Conservation (phyloP, 805 yeast species). For the Saccharomycopsis amapae region DNA sequence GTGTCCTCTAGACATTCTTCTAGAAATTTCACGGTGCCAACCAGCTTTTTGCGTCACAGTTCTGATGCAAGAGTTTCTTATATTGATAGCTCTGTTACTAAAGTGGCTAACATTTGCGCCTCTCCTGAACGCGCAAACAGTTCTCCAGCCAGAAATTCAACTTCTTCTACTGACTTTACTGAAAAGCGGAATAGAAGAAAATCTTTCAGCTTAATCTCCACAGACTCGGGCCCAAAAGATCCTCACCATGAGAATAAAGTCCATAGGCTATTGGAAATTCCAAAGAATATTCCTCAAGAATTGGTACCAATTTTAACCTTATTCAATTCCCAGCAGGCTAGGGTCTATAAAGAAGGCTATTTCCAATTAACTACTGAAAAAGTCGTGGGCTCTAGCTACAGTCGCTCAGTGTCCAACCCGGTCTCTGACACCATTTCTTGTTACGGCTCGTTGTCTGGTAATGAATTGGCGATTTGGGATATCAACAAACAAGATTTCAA, state of each 20-base stretch:
- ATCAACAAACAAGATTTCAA: conserved; percentile 28
- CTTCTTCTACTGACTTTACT: background rate
- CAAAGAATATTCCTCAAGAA: conserved; percentile 44
- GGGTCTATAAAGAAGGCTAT: conserved; percentile 54
- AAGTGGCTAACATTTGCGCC: background rate
- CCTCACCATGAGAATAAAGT: background rate
- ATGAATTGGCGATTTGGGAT: conserved; percentile 44
- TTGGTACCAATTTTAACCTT: conserved; percentile 66
- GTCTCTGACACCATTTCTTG: conserved; percentile 7
- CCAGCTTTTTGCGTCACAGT: conserved; percentile 14
- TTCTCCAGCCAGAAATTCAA: background rate
- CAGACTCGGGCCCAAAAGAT: background rate
- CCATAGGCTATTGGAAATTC: conserved; percentile 15
- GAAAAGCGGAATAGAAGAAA: conserved; percentile 4
- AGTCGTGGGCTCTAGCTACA: background rate
- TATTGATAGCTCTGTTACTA: conserved; percentile 10
- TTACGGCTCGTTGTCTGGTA: conserved; percentile 37
- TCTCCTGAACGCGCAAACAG: conserved; percentile 1
- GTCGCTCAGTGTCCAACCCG: background rate
- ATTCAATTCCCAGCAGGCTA: conserved; percentile 59
- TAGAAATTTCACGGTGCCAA: conserved; percentile 14
- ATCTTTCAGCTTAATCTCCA: conserved; percentile 10
- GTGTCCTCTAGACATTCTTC: background rate
- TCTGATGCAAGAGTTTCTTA: conserved; percentile 16
- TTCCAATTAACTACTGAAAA: conserved; percentile 24